A percentile compares a stretch with the other conserved stretches of the same genome.
Conservation (phyloP, 2,329 filamentous ascomycete species). For the Neonectria punicea region DNA sequence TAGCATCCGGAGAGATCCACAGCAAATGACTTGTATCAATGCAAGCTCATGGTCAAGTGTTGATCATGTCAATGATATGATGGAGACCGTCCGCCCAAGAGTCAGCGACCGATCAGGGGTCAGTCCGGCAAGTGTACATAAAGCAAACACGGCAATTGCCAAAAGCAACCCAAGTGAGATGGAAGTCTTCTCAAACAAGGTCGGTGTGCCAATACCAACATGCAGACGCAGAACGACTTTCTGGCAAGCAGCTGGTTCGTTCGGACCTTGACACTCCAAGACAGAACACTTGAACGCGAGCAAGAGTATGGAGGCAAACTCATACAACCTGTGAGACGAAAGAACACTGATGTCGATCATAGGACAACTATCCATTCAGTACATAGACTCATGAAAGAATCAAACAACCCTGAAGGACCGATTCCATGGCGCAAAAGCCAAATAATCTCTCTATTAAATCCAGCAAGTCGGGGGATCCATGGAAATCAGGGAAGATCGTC, state of each 20-base stretch:
- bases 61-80: background rate
- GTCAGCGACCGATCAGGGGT: background rate
- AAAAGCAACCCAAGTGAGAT: background rate
- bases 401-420: constrained; percentile 1
- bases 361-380: constrained; percentile 42
- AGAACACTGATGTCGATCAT: constrained; percentile 9
- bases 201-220: background rate
- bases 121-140: background rate
- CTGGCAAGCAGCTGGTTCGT: constrained; percentile 7
- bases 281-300: constrained; percentile 3
- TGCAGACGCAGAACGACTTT: constrained; percentile 19
- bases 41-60: background rate
- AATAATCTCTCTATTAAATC: background rate
- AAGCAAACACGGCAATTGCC: background rate
- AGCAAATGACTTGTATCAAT: too few species aligned
- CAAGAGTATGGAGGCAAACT: background rate
- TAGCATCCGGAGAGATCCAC: background rate
- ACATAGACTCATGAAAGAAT: background rate
- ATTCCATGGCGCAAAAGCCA: background rate
- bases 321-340: constrained; percentile 7
- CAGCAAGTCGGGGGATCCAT: background rate
- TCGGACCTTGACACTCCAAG: background rate
- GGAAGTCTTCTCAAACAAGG: background rate
- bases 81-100: background rate
- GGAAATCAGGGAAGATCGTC: constrained; percentile 47